Evolutionary conservation across 371 early-diverging fungal species (phyloP).

Genomic region (Sporodiniella umbellata): DNA sequence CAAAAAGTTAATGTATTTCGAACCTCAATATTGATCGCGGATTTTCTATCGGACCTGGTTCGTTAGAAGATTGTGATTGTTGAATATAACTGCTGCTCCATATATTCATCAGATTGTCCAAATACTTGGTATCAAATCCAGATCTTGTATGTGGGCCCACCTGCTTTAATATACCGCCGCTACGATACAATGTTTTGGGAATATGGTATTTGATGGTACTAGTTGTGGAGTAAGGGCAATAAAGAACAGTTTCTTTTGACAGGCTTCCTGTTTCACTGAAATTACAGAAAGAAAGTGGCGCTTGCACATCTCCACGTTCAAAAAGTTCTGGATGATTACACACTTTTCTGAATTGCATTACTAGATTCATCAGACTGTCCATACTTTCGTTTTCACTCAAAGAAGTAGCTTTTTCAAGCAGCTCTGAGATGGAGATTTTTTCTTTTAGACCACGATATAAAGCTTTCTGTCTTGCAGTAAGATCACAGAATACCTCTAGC

Average conservation of each 20-base stretch:
- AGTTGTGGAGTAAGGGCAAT: slow-evolving; percentile 61
- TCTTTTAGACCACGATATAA: slow-evolving; percentile 77
- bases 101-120: slow-evolving; percentile 57
- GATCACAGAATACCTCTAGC: slow-evolving; percentile 77
- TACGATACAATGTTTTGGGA: slow-evolving; percentile 69
- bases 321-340: slow-evolving; percentile 99
- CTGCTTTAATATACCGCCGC: slow-evolving; percentile 51
- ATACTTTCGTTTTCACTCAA: slow-evolving; percentile 59
- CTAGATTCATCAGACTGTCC: slow-evolving; percentile 89
- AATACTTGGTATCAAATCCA: slow-evolving; percentile 47
- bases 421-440: slow-evolving; percentile 81
- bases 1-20: too few relatives aligned
- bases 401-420: slow-evolving; percentile 71
- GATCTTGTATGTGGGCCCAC: slow-evolving; percentile 50
- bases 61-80: slow-evolving; percentile 41
- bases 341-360: slow-evolving; percentile 98
- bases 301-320: slow-evolving; percentile 85
- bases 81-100: slow-evolving; percentile 54
- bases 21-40: too few relatives aligned
- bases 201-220: slow-evolving; percentile 61
- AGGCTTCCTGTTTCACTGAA: slow-evolving; percentile 63
- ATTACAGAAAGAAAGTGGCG: slow-evolving; percentile 65
- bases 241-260: slow-evolving; percentile 56
- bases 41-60: too few relatives aligned
- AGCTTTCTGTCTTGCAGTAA: slow-evolving; percentile 82